Evolutionary conservation across 345 rosid genomes (phyloP).

Genomic region (Pistacia atlantica): DNA sequence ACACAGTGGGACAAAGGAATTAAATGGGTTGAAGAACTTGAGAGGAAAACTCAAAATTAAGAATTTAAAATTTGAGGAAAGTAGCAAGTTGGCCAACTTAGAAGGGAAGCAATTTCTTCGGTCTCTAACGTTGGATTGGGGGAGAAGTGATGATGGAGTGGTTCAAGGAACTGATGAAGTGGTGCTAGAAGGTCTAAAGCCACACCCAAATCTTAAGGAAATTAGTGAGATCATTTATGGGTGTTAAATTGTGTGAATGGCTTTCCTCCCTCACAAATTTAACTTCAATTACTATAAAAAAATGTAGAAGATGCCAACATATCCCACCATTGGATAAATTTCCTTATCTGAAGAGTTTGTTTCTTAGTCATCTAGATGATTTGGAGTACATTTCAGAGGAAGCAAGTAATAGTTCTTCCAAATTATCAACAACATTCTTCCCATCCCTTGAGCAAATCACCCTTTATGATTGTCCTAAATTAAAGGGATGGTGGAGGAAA

Average conservation of each 20-base stretch:
- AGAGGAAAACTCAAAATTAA: too few species aligned
- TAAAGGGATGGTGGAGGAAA: slow-evolving; percentile 10
- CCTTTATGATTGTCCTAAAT: background rate
- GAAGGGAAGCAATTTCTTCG: slow-evolving; percentile 2
- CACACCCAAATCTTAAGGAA: background rate
- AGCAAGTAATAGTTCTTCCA: background rate
- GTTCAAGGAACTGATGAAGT: background rate
- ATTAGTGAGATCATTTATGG: background rate
- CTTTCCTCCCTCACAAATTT: background rate
- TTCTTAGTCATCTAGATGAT: too few species aligned
- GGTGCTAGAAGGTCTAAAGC: background rate
- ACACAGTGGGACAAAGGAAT: background rate
- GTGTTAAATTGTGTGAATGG: background rate
- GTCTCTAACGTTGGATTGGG: background rate
- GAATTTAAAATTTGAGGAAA: background rate
- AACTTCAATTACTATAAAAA: background rate
- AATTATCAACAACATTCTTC: too few species aligned
- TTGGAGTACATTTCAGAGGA: background rate
- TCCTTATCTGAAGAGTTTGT: background rate
- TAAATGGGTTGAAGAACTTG: background rate
- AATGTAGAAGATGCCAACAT: background rate
- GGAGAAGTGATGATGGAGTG: too few species aligned
- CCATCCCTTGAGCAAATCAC: background rate
- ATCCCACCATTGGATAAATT: background rate
- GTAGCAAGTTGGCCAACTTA: slow-evolving; percentile 2